Base-by-base conservation (phyloP, 192 early-diverging fungal species). In the Gamsiella multidivaricata region DNA sequence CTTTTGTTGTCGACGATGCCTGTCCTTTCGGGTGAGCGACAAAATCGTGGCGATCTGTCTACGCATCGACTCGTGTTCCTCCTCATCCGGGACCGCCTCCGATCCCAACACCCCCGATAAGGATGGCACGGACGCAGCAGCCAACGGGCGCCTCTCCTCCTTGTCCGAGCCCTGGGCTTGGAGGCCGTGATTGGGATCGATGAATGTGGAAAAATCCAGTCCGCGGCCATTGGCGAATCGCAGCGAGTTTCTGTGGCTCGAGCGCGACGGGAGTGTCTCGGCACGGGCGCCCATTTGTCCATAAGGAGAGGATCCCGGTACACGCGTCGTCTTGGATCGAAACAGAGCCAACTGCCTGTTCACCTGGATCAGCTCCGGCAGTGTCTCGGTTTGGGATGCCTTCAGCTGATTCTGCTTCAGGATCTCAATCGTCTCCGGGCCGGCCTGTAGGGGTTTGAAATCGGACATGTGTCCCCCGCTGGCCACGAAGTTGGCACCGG, bases 391-490 rank as follows among this genome's bases (percentile, higher is more conserved):
- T 17, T 34, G 33, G 22, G 28, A 33, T 50, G 36, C 34, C 8
- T 53, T 49, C 22, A 46, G 31, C 15, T 63, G 25, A 29, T 33
- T 45, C 60, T 33, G 53, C 42, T 39, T 55, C 23, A 50, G 25
- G 23, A 57, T 55, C 41, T 73, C 70, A 20, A 11, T 61, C 22
- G 62, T 65, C 41, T 64, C 74, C 18, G 74, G 74, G 42, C 74
- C 74, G 2, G 45, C 25, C 29, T 47, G 41, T 15, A 78, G 46
- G 18, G 65, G 74, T 18, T 62, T 69, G 47, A 78, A 78, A 25
- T 78, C 74, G 14, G 46, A 20, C 65, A 78, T 56, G 20, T 69
- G 74, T 25, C 43, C 54, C 34, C 59, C 33, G 55, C 32, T 47
- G 18, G 17, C 14, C 25, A 26, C 11, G 43, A 9, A 31, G 47